Conservation (phyloP, 257 asterid species). For the Ilex asprella region DNA sequence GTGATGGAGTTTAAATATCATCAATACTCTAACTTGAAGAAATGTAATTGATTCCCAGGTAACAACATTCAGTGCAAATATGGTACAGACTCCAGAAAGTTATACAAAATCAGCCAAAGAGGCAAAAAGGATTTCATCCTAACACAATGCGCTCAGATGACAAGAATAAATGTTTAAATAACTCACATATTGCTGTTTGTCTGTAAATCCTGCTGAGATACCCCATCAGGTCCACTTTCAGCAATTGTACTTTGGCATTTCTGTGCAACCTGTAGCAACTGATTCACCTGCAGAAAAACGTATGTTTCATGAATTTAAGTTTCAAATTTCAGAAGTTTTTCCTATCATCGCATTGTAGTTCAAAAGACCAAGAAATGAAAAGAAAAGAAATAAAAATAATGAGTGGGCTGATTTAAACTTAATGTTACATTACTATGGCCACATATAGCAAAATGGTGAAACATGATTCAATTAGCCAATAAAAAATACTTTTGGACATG, state of each 20-base stretch:
- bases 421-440: too few species aligned
- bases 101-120: not conserved
- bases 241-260: conserved; percentile 87
- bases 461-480: not conserved
- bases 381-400: too few species aligned
- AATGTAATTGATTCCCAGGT: not conserved
- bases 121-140: too few species aligned
- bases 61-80: not conserved
- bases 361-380: too few species aligned
- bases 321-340: not conserved
- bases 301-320: not conserved
- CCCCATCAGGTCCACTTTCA: conserved; percentile 88
- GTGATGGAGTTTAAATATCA: not conserved
- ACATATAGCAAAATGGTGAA: not conserved
- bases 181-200: conserved; percentile 88
- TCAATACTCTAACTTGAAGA: not conserved
- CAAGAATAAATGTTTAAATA: conserved; percentile 1
- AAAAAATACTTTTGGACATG: too few species aligned
- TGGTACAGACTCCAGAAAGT: not conserved
- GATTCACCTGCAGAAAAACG: conserved; percentile 63
- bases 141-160: not conserved
- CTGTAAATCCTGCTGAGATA: conserved; percentile 81
- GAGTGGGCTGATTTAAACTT: too few species aligned
- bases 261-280: conserved; percentile 88
- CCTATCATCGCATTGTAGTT: too few species aligned